A percentile compares a stretch with the other conserved stretches of the same genome.
These are phyloP conservation scores for Calonectria hongkongensis DNA, from an alignment of 2,329 filamentous ascomycete genomes.

Conservation along the genomic window DNA sequence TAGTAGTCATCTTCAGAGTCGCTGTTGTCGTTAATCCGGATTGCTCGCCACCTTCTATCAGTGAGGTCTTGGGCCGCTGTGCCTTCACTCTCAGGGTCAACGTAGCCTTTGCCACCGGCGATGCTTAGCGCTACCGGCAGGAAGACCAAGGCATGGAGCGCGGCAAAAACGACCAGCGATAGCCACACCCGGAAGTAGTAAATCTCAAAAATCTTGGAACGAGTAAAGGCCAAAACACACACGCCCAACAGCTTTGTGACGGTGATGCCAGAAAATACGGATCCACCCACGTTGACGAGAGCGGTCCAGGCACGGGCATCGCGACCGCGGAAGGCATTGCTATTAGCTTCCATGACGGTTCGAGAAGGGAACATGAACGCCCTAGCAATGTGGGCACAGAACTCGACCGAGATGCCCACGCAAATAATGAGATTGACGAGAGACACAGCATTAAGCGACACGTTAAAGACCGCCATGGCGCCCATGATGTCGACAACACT, in stretches of 20 bases:
- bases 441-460: conserved; percentile 95
- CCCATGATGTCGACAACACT: conserved; percentile 95
- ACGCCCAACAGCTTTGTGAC: conserved; percentile 96
- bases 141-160: conserved; percentile 91
- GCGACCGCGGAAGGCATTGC: conserved; percentile 84
- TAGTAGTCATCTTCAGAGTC: conserved; percentile 82
- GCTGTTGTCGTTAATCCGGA: conserved; percentile 83
- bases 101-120: conserved; percentile 89
- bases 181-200: conserved; percentile 99
- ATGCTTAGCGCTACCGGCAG: conserved; percentile 92
- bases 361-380: conserved; percentile 96
- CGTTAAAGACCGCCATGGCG: conserved; percentile 91
- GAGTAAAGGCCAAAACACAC: conserved; percentile 92
- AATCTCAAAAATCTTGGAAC: conserved; percentile 99
- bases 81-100: conserved; percentile 90
- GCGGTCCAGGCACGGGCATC: conserved; percentile 95
- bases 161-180: conserved; percentile 91
- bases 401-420: conserved; percentile 96
- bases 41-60: conserved; percentile 83
- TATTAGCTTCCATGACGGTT: conserved; percentile 85
- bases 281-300: conserved; percentile 94
- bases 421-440: conserved; percentile 98
- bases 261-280: conserved; percentile 96
- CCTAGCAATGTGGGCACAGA: conserved; percentile 96
- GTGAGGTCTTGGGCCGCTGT: conserved; percentile 93